phyloP scores from a whole-genome alignment of 441 rosid genomes.

The Gossypium schwendimanii region DNA sequence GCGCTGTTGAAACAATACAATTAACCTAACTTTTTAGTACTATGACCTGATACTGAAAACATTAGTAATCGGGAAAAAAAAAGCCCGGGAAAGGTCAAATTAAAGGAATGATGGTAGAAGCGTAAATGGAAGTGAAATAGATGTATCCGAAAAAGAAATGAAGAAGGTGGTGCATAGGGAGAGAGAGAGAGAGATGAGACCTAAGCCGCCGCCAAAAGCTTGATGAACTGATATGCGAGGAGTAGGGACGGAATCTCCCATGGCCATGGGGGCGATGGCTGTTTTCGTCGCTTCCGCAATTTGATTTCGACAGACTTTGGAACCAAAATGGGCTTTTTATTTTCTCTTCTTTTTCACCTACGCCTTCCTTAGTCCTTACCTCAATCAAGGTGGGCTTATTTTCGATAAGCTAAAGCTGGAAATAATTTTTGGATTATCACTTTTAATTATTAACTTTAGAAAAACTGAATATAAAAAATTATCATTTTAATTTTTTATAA shows the following conservation, averaged over 20 bases:
- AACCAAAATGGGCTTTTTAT: constrained; percentile 3
- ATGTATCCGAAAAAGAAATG: neutral
- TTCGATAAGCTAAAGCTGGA: too few relatives aligned
- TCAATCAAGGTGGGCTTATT: neutral
- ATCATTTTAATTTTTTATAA: too few relatives aligned
- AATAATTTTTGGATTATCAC: too few relatives aligned
- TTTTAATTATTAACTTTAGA: too few relatives aligned
- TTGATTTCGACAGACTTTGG: neutral
- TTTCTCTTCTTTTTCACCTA: neutral
- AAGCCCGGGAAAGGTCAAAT: neutral
- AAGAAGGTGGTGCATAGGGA: neutral
- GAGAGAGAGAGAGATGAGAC: constrained; percentile 24
- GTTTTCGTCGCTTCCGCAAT: neutral
- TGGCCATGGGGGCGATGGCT: constrained; percentile 20
- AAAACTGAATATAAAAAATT: too few relatives aligned
- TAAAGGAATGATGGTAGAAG: neutral
- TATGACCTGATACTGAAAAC: neutral
- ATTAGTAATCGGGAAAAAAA: neutral
- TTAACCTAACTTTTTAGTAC: neutral
- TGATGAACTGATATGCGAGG: constrained; percentile 48
- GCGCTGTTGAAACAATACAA: neutral
- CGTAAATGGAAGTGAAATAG: constrained; percentile 2
- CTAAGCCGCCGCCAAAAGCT: constrained; percentile 59
- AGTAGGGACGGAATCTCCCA: constrained; percentile 48
- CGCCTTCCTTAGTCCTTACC: neutral